A percentile compares a stretch with the other conserved stretches of the same genome.
These are phyloP conservation scores for Talaromyces sp. DNA, from an alignment of 2,329 filamentous ascomycete species.

Conservation along the genomic window DNA sequence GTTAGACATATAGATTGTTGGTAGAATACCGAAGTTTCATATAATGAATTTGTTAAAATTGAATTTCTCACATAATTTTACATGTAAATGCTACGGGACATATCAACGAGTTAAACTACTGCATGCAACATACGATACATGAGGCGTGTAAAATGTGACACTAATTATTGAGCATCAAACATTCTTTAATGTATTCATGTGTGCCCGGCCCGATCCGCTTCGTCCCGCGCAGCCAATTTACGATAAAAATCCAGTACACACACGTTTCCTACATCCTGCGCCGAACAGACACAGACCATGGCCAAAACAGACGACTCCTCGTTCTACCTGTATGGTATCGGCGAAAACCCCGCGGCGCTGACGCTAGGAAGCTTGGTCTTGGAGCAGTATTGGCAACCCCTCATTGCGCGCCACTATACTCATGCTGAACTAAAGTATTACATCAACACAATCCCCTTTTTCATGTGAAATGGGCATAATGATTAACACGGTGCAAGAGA, in stretches of 20 bases:
- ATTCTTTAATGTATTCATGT: neutral
- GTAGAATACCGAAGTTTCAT: neutral
- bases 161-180: neutral
- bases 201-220: neutral
- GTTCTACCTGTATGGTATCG: constrained; percentile 21
- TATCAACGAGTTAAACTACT: no score
- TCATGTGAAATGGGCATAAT: neutral
- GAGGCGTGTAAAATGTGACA: no score
- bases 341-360: constrained; percentile 20
- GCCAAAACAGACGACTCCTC: constrained; percentile 17
- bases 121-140: neutral
- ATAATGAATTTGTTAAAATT: neutral
- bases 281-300: neutral
- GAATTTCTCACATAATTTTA: neutral
- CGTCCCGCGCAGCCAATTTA: no score
- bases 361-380: constrained; percentile 20
- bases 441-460: no score
- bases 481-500: constrained; percentile 9
- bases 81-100: no score
- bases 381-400: constrained; percentile 22
- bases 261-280: no score
- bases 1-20: neutral
- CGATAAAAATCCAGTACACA: no score
- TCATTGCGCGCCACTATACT: constrained; percentile 20
- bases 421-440: constrained; percentile 17